phyloP scores from a whole-genome alignment of 2,329 filamentous ascomycete species.

The Lasiodiplodia sp. region DNA sequence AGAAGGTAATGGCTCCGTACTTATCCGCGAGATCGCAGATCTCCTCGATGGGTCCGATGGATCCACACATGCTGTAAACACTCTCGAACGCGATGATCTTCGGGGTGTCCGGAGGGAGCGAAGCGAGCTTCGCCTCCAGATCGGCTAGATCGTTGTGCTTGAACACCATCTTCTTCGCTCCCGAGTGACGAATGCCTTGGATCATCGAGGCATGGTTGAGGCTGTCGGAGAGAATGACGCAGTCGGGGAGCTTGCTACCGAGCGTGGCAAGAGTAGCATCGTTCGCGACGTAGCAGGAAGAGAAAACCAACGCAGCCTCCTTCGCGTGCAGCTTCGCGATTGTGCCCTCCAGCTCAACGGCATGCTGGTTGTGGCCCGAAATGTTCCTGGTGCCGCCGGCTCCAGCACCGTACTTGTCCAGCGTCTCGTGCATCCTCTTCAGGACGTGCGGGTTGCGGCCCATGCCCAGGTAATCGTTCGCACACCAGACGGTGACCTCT shows the following conservation, averaged over 20 bases:
- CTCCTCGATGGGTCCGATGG: constrained; percentile 91
- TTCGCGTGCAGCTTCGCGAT: constrained; percentile 90
- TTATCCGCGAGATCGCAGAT: constrained; percentile 97
- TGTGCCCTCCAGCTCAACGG: constrained; percentile 80
- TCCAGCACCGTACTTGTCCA: constrained; percentile 93
- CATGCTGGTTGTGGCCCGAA: constrained; percentile 96
- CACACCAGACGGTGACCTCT: constrained; percentile 96
- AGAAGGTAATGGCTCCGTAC: constrained; percentile 95
- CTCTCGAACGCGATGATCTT: constrained; percentile 99
- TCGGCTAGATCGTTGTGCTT: constrained; percentile 97
- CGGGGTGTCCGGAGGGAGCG: constrained; percentile 81
- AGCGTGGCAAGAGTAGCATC: constrained; percentile 95
- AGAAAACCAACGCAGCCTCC: constrained; percentile 91
- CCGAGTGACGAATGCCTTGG: constrained; percentile 96
- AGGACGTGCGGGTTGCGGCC: constrained; percentile 87
- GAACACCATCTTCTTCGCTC: constrained; percentile 97
- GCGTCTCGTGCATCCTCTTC: constrained; percentile 89
- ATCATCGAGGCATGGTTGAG: constrained; percentile 99
- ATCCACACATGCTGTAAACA: constrained; percentile 99
- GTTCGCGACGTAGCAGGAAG: constrained; percentile 97
- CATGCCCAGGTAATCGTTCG: constrained; percentile 99
- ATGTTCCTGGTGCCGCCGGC: constrained; percentile 97
- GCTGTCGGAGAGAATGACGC: constrained; percentile 96
- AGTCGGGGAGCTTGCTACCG: constrained; percentile 95
- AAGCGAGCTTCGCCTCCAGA: constrained; percentile 88